Evolutionary conservation across 805 yeast species (phyloP).

Genomic region (Cyberlindnera mycetangii): DNA sequence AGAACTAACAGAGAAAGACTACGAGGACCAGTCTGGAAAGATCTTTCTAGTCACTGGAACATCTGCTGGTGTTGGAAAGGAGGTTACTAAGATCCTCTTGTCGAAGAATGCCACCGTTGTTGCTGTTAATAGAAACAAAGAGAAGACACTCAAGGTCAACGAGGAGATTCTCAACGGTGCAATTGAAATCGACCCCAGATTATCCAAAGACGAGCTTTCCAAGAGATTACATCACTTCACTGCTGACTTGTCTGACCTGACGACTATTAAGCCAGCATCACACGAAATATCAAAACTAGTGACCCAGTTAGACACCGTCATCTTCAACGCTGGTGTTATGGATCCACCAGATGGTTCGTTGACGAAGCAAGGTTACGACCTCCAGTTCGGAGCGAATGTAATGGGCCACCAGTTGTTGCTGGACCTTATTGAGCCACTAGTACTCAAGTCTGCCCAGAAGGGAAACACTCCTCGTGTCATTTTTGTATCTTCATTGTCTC

Average conservation of each 20-base stretch:
- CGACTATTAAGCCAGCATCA: slow-evolving; percentile 38
- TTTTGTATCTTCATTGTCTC: slow-evolving; percentile 43
- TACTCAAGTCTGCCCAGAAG: slow-evolving; percentile 33
- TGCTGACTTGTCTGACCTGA: slow-evolving; percentile 39
- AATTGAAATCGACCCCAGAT: slow-evolving; percentile 11
- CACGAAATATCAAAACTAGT: slow-evolving; percentile 24
- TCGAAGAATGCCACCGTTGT: slow-evolving; percentile 34
- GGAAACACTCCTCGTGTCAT: slow-evolving; percentile 35
- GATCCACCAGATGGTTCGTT: slow-evolving; percentile 33
- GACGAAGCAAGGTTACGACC: slow-evolving; percentile 44
- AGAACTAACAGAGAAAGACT: no score
- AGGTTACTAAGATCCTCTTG: slow-evolving; percentile 32
- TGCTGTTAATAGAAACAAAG: slow-evolving; percentile 35
- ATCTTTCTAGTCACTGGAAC: slow-evolving; percentile 31
- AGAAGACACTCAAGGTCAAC: slow-evolving; percentile 32
- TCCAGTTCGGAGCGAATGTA: slow-evolving; percentile 44
- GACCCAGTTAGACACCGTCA: slow-evolving; percentile 33
- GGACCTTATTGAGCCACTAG: slow-evolving; percentile 35
- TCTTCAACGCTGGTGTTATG: slow-evolving; percentile 47
- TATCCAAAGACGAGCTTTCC: slow-evolving; percentile 12
- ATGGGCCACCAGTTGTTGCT: slow-evolving; percentile 45
- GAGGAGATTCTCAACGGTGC: slow-evolving; percentile 25
- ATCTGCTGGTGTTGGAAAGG: slow-evolving; percentile 34
- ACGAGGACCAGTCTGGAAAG: no score
- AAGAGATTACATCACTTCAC: slow-evolving; percentile 24